phyloP scores from a whole-genome alignment of 495 filamentous ascomycete genomes.

The Talaromyces trachyspermus region DNA sequence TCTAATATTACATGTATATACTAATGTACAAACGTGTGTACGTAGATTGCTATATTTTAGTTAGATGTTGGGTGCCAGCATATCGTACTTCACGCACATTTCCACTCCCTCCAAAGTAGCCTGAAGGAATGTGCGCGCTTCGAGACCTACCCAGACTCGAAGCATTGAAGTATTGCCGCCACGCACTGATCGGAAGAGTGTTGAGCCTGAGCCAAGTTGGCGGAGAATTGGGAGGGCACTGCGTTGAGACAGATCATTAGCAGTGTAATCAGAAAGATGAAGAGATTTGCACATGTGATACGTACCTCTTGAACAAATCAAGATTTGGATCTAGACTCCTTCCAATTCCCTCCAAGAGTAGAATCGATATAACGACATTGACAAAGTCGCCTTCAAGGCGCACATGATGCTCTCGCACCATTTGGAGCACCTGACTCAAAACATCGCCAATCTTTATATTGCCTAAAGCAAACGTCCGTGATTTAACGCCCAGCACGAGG shows the following conservation, averaged over 20 bases:
- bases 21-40: neutral
- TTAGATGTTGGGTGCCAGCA: constrained; percentile 76
- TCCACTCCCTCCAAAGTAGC: constrained; percentile 85
- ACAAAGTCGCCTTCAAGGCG: constrained; percentile 96
- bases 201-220: constrained; percentile 67
- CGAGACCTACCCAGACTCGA: constrained; percentile 87
- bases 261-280: neutral
- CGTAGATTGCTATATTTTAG: no score
- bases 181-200: constrained; percentile 40
- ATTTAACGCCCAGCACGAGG: constrained; percentile 83
- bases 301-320: constrained; percentile 76
- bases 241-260: neutral
- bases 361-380: constrained; percentile 92
- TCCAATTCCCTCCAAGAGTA: constrained; percentile 92
- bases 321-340: constrained; percentile 76
- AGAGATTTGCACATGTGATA: constrained; percentile 1
- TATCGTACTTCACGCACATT: constrained; percentile 75
- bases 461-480: constrained; percentile 80
- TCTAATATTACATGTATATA: neutral
- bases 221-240: constrained; percentile 88
- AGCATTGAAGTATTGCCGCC: constrained; percentile 83
- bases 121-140: constrained; percentile 80
- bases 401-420: constrained; percentile 93
- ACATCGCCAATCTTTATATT: constrained; percentile 97
- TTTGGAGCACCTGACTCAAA: constrained; percentile 76